phyloP scores from a whole-genome alignment of 768 basidiomycete species.

The Dioszegia hungarica region DNA sequence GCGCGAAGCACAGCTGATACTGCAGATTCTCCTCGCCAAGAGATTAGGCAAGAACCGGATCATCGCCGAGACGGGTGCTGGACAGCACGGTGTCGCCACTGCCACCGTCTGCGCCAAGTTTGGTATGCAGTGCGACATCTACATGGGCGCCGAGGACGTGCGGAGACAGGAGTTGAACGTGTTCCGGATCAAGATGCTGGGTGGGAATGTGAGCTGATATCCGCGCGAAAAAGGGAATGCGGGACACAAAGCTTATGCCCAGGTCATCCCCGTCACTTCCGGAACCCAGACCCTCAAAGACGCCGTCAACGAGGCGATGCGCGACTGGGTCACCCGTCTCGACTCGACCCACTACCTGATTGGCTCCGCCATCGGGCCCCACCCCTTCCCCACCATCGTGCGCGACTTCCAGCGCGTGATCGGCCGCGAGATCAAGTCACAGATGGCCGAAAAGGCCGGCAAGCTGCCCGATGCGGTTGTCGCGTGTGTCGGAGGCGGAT shows the following conservation, averaged over 20 bases:
- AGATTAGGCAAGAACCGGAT: constrained; percentile 93
- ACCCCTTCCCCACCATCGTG: constrained; percentile 98
- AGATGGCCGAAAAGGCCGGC: constrained; percentile 64
- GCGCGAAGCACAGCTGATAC: too few species aligned
- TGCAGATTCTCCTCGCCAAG: constrained; percentile 82
- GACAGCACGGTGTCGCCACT: constrained; percentile 97
- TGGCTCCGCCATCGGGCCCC: constrained; percentile 94
- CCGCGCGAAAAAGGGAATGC: too few species aligned
- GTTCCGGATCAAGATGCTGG: constrained; percentile 96
- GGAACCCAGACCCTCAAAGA: constrained; percentile 95
- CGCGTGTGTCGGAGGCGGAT: constrained; percentile 96
- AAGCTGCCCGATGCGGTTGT: constrained; percentile 92
- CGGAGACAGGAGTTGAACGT: constrained; percentile 94
- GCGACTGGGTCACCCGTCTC: constrained; percentile 97
- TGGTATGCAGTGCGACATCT: constrained; percentile 88
- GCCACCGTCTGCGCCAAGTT: constrained; percentile 97
- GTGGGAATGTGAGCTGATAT: constrained; percentile 58
- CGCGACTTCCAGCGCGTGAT: constrained; percentile 97
- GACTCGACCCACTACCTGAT: constrained; percentile 92
- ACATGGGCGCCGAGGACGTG: constrained; percentile 98
- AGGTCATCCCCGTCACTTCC: constrained; percentile 90
- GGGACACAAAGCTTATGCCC: too few species aligned
- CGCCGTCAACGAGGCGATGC: constrained; percentile 95
- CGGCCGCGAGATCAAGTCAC: constrained; percentile 86
- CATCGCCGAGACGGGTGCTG: constrained; percentile 97